phyloP scores from a whole-genome alignment of 495 filamentous ascomycete genomes.

The Terfezia claveryi region DNA sequence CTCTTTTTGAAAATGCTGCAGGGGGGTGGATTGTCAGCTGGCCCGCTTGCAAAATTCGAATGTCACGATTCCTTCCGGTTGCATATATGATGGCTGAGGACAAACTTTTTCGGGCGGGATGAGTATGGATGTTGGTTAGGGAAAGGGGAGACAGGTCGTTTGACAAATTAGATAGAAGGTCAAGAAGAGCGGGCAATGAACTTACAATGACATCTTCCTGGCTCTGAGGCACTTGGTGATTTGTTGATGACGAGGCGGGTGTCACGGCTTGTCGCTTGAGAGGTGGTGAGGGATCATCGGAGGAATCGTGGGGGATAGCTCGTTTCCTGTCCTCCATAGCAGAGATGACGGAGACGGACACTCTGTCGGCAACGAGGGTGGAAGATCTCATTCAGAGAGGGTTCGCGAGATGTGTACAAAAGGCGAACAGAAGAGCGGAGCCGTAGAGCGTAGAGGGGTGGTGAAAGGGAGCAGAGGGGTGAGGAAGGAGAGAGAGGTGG shows the following conservation, averaged over 20 bases:
- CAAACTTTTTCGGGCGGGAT: background rate
- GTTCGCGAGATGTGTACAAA: slow-evolving; percentile 3
- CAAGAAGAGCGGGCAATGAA: background rate
- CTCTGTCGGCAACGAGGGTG: slow-evolving; percentile 17
- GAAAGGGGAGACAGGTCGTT: background rate
- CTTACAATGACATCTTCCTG: slow-evolving; percentile 21
- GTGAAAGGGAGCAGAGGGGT: no score
- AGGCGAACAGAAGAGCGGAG: background rate
- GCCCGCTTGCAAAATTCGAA: background rate
- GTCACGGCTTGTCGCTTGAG: slow-evolving; percentile 19
- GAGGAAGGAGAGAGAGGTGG: no score
- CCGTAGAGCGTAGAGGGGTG: background rate
- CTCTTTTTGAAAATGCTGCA: slow-evolving; percentile 86
- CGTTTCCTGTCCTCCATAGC: slow-evolving; percentile 22
- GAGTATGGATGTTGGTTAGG: background rate
- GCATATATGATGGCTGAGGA: background rate
- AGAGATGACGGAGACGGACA: slow-evolving; percentile 12
- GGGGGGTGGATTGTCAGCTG: background rate
- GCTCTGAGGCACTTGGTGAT: slow-evolving; percentile 18
- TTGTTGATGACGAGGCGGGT: slow-evolving; percentile 13
- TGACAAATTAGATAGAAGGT: background rate
- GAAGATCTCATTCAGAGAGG: slow-evolving; percentile 10
- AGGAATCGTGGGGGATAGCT: slow-evolving; percentile 20
- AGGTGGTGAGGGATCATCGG: slow-evolving; percentile 17
- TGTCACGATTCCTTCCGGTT: background rate